A percentile compares a stretch with the other conserved stretches of the same genome.
Conservation (phyloP, 2,329 filamentous ascomycete species). For the Metarhizium robertsii region DNA sequence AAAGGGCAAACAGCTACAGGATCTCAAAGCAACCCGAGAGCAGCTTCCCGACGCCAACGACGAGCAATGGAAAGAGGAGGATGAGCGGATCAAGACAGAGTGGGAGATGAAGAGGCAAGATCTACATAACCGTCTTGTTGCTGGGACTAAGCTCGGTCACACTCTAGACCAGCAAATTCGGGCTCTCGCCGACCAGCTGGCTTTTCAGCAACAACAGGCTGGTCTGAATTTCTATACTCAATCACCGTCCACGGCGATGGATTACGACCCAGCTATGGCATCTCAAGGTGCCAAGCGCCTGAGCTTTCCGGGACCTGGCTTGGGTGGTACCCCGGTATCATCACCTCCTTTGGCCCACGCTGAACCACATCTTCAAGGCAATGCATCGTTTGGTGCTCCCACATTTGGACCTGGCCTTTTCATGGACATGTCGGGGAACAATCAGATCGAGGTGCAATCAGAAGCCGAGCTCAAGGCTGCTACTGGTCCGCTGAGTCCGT, state of each 20-base stretch:
- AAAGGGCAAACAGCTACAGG: conserved; percentile 57
- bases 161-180: conserved; percentile 37
- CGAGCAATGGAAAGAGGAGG: conserved; percentile 43
- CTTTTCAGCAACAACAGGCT: conserved; percentile 29
- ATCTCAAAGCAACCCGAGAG: conserved; percentile 62
- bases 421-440: conserved; percentile 35
- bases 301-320: conserved; percentile 18
- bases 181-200: conserved; percentile 37
- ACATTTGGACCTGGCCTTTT: conserved; percentile 46
- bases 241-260: conserved; percentile 32
- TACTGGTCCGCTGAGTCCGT: conserved; percentile 67
- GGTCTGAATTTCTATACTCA: conserved; percentile 36
- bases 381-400: conserved; percentile 44
- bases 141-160: conserved; percentile 37
- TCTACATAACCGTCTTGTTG: conserved; percentile 39
- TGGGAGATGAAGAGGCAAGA: conserved; percentile 46
- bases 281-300: conserved; percentile 35
- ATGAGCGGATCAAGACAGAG: conserved; percentile 42
- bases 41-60: conserved; percentile 53
- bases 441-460: conserved; percentile 34
- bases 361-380: conserved; percentile 36
- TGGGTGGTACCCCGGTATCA: conserved; percentile 2
- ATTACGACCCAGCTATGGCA: conserved; percentile 34
- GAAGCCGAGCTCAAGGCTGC: conserved; percentile 54
- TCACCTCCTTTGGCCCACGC: conserved; percentile 6